Evolutionary conservation across 495 filamentous ascomycete species (phyloP).

Genomic region (Jackrogersella minutella): DNA sequence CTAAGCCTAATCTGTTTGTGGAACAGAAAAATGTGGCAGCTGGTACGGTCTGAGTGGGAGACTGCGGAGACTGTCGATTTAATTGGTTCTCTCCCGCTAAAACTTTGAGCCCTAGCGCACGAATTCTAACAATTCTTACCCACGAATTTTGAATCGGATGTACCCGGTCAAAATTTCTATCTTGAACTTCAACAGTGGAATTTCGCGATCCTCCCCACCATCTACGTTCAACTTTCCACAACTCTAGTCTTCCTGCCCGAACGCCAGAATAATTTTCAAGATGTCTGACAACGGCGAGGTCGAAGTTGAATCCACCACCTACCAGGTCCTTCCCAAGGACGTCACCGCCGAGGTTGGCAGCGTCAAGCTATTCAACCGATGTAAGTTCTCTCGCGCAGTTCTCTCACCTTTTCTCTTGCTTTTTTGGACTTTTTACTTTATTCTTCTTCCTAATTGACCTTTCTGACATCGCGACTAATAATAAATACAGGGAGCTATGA

Average conservation of each 20-base stretch:
- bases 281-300: conserved; percentile 98
- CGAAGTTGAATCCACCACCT: conserved; percentile 82
- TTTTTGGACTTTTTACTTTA: too few relatives aligned
- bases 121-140: conserved; percentile 45
- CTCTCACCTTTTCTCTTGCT: too few relatives aligned
- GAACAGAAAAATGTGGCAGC: conserved; percentile 8
- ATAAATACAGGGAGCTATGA: conserved; percentile 77
- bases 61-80: not conserved
- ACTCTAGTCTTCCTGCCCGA: conserved; percentile 22
- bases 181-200: conserved; percentile 28
- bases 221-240: conserved; percentile 37
- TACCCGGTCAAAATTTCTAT: conserved; percentile 46
- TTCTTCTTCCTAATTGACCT: not conserved
- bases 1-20: too few relatives aligned
- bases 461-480: conserved; percentile 41
- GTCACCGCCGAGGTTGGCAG: conserved; percentile 87
- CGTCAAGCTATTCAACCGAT: conserved; percentile 90
- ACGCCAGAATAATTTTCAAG: conserved; percentile 55
- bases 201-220: conserved; percentile 50
- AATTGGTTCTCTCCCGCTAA: conserved; percentile 32
- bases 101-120: conserved; percentile 44
- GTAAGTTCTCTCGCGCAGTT: conserved; percentile 44
- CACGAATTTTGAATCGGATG: conserved; percentile 44
- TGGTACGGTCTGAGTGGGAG: not conserved
- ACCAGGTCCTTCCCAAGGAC: conserved; percentile 92